These are phyloP conservation scores for Solanum chiquidenum DNA, from an alignment of 257 asterid genomes.

Conservation along the genomic window DNA sequence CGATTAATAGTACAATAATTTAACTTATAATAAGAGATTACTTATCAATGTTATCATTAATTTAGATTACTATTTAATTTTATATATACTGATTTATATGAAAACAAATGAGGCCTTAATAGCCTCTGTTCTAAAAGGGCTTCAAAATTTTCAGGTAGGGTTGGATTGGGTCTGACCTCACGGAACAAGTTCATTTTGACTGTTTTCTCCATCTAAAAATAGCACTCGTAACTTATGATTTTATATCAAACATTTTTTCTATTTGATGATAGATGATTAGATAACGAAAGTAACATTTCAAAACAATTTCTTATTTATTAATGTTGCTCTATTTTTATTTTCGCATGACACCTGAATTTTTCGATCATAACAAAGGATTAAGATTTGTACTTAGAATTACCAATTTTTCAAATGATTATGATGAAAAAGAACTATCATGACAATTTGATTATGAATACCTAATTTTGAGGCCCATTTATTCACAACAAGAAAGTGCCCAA, in stretches of 20 bases:
- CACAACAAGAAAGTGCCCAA: background rate
- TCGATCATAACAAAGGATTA: background rate
- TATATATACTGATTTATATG: background rate
- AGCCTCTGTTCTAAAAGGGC: background rate
- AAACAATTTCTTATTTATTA: too few relatives aligned
- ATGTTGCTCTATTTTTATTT: background rate
- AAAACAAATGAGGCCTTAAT: background rate
- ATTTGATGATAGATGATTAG: background rate
- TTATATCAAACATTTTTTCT: background rate
- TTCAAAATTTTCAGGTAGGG: background rate
- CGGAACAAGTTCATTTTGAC: background rate
- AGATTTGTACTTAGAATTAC: background rate
- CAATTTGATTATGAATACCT: background rate
- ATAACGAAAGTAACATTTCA: background rate
- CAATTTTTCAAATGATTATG: background rate
- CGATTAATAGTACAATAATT: background rate
- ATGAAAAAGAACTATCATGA: background rate
- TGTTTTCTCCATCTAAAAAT: background rate
- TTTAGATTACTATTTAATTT: background rate
- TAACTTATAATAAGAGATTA: background rate
- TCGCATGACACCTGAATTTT: background rate
- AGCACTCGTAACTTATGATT: background rate
- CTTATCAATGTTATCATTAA: background rate
- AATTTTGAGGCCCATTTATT: background rate
- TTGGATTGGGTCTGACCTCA: background rate